Conservation (phyloP, 2,329 filamentous ascomycete species). For the Claviceps digitariae region DNA sequence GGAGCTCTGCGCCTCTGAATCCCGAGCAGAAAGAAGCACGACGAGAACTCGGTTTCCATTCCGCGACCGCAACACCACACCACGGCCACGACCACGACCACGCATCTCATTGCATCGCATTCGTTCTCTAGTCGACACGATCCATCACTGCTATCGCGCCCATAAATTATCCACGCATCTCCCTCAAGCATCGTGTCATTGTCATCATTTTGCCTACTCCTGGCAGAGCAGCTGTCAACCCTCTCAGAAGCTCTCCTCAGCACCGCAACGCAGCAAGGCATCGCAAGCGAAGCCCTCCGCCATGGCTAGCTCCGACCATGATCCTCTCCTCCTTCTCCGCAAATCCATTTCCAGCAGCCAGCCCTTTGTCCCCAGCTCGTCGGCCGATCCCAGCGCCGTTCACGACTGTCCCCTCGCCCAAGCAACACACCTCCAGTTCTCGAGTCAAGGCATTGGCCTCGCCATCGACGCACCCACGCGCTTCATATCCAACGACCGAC, state of each 20-base stretch:
- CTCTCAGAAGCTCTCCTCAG: not conserved
- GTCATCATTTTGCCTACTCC: not conserved
- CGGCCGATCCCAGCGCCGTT: slow-evolving; percentile 44
- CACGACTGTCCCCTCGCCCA: slow-evolving; percentile 52
- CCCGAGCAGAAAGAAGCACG: not conserved
- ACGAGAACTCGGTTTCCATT: not conserved
- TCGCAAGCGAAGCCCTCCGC: slow-evolving; percentile 5
- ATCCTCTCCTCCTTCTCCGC: slow-evolving; percentile 74
- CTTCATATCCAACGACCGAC: slow-evolving; percentile 63
- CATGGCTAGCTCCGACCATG: slow-evolving; percentile 51
- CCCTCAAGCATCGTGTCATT: not conserved
- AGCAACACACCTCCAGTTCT: slow-evolving; percentile 70
- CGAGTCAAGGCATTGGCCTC: slow-evolving; percentile 46
- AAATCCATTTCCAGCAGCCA: slow-evolving; percentile 62
- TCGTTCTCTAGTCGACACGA: not conserved
- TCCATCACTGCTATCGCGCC: not conserved
- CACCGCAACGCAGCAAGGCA: not conserved
- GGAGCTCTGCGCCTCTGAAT: not conserved
- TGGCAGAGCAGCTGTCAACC: not conserved
- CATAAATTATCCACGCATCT: not conserved
- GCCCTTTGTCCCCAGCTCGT: slow-evolving; percentile 60
- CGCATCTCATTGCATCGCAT: not conserved
- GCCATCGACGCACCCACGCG: slow-evolving; percentile 65
- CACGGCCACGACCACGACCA: not conserved
- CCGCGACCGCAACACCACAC: not conserved